Percentiles rank a stretch among this genome's conserved stretches.
Conservation (phyloP, 768 basidiomycete species). For the Leccinellum rugosiceps region DNA sequence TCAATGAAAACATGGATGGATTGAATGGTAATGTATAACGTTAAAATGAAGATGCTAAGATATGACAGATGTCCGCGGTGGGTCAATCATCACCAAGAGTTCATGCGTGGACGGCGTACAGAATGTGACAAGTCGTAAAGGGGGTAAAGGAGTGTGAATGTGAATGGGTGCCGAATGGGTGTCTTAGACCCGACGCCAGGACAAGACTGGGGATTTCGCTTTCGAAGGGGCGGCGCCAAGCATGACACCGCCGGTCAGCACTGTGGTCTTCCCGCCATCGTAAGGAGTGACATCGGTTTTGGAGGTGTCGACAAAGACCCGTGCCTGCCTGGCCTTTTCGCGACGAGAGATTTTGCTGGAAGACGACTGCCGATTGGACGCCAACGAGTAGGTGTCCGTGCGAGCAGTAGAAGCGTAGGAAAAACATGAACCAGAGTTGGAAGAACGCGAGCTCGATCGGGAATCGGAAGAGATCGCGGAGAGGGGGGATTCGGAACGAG, state of each 20-base stretch:
- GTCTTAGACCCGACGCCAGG: slow-evolving; percentile 59
- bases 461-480: slow-evolving; percentile 54
- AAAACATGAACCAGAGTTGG: slow-evolving; percentile 70
- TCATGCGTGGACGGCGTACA: slow-evolving; percentile 25
- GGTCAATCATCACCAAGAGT: slow-evolving; percentile 27
- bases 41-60: slow-evolving; percentile 33
- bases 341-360: slow-evolving; percentile 59
- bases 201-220: slow-evolving; percentile 32
- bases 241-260: slow-evolving; percentile 86
- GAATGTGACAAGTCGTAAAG: slow-evolving; percentile 19
- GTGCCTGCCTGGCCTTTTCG: slow-evolving; percentile 64
- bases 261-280: slow-evolving; percentile 85
- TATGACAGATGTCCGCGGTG: slow-evolving; percentile 29
- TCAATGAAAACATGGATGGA: slow-evolving; percentile 23
- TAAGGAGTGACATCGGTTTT: slow-evolving; percentile 83
- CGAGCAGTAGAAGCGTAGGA: slow-evolving; percentile 64
- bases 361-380: slow-evolving; percentile 39
- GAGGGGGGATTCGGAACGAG: slow-evolving; percentile 55
- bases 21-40: slow-evolving; percentile 31
- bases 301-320: slow-evolving; percentile 69
- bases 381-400: slow-evolving; percentile 45
- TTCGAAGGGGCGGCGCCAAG: slow-evolving; percentile 52
- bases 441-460: slow-evolving; percentile 57
- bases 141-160: slow-evolving; percentile 25
- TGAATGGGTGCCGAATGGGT: slow-evolving; percentile 10